Evolutionary conservation across 805 yeast species (phyloP), one percentile per base, ranked within the genome.

Genomic region (Starmerella bombicola): DNA sequence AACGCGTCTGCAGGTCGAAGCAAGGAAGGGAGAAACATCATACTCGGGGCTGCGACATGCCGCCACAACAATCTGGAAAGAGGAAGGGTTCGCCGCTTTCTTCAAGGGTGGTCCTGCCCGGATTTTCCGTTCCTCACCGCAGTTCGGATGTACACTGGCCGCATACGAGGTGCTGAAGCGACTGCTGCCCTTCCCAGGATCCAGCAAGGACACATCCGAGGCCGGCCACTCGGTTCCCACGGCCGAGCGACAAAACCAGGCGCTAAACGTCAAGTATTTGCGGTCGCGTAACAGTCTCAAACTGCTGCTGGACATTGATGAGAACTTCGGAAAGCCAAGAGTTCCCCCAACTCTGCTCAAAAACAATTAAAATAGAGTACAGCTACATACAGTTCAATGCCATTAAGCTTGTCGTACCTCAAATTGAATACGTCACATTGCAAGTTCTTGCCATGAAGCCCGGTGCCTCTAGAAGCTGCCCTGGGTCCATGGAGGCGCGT

Each of bases 61-160:
- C 18, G 80, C 78, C 32, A 60, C 64, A 24, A 73, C 80, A 3
- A 85, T 88, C 42, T 59, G 76, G 52, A 73, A 64, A 51, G 94
- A 84, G 58, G 98, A 88, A 64, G 93, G 94, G 13, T 63, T 78
- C 43, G 62, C 67, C 46, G 93, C 95, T 10, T 81, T 88, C 58
- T 88, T 86, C 71, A 88, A 88, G 68, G 98, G 98, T 55, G 93
- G 96, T 29, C 73, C 86, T 43, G 97, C 97, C 5, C 75, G 98
- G 62, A 85, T 88, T 30, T 68, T 85, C 55, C 74, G 97, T 63
- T 86, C 96, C 4, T 85, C 96, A 1, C 98, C 98, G 6, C 98
- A 88, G 63, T 88, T 88, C 61, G 98, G 97, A 41, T 86, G 86
- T 64, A 88, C 98, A 5, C 71, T 88, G 55, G 97, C 97, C n/a